Evolutionary conservation across 2,329 filamentous ascomycete genomes (phyloP).

Genomic region (Exophiala xenobiotica): DNA sequence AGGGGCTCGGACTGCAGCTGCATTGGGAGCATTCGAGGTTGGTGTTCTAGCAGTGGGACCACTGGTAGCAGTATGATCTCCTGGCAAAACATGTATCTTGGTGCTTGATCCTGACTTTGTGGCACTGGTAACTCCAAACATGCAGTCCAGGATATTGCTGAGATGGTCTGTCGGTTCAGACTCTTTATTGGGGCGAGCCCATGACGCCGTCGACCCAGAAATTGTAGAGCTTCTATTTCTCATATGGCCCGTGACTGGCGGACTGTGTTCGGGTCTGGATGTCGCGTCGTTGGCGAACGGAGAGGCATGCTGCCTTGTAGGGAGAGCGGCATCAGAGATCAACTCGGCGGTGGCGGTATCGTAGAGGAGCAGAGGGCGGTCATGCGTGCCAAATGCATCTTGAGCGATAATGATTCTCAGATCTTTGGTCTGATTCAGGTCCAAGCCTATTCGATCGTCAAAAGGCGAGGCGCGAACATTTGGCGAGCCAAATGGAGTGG

Average conservation of each 20-base stretch:
- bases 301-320: constrained; percentile 1
- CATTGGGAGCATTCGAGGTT: constrained; percentile 21
- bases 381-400: constrained; percentile 49
- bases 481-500: constrained; percentile 38
- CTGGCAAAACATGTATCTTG: constrained; percentile 57
- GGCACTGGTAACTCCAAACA: constrained; percentile 60
- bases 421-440: constrained; percentile 45
- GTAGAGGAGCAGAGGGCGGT: constrained; percentile 46
- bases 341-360: constrained; percentile 39
- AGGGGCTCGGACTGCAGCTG: constrained; percentile 20
- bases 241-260: constrained; percentile 41
- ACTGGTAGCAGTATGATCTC: constrained; percentile 13
- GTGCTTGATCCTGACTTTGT: constrained; percentile 60
- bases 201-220: constrained; percentile 38
- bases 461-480: constrained; percentile 44
- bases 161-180: constrained; percentile 49
- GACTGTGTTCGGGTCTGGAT: constrained; percentile 35
- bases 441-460: constrained; percentile 48
- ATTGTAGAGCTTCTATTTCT: constrained; percentile 48
- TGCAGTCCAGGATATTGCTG: constrained; percentile 55
- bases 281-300: constrained; percentile 31
- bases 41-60: constrained; percentile 14
- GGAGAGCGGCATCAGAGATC: constrained; percentile 6
- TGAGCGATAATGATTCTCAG: constrained; percentile 49
- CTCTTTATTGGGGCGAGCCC: constrained; percentile 36